Conservation (phyloP, 1,284 basidiomycete genomes). For the Serendipita sp. region DNA sequence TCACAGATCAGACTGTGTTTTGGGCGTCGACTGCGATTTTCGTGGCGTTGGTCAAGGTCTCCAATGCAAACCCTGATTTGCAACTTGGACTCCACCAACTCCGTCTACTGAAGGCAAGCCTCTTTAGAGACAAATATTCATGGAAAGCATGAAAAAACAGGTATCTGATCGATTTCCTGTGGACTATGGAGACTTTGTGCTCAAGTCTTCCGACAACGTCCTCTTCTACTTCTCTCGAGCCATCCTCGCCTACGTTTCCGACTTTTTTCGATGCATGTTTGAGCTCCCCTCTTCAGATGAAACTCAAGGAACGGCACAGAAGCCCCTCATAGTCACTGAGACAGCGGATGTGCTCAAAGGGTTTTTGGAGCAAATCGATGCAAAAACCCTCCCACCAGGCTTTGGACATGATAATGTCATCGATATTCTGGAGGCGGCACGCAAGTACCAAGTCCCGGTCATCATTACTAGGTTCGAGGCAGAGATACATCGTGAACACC, state of each 20-base stretch:
- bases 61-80: too few relatives aligned
- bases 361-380: background rate
- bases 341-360: background rate
- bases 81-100: too few relatives aligned
- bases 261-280: background rate
- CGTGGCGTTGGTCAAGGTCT: too few relatives aligned
- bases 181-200: constrained; percentile 1
- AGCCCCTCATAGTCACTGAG: background rate
- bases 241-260: background rate
- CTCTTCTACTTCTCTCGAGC: background rate
- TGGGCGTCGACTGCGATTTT: too few relatives aligned
- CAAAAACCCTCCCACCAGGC: background rate
- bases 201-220: background rate
- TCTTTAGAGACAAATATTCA: too few relatives aligned
- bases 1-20: too few relatives aligned
- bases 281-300: background rate
- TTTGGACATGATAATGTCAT: background rate
- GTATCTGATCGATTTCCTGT: background rate
- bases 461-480: background rate
- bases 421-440: background rate
- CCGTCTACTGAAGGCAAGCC: too few relatives aligned
- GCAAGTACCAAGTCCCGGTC: background rate
- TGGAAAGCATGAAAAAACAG: too few relatives aligned
- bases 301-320: background rate
- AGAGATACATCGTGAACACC: background rate